These are phyloP conservation scores for Colletotrichum endophyticum DNA, from an alignment of 2,329 filamentous ascomycete species.

Conservation along the genomic window DNA sequence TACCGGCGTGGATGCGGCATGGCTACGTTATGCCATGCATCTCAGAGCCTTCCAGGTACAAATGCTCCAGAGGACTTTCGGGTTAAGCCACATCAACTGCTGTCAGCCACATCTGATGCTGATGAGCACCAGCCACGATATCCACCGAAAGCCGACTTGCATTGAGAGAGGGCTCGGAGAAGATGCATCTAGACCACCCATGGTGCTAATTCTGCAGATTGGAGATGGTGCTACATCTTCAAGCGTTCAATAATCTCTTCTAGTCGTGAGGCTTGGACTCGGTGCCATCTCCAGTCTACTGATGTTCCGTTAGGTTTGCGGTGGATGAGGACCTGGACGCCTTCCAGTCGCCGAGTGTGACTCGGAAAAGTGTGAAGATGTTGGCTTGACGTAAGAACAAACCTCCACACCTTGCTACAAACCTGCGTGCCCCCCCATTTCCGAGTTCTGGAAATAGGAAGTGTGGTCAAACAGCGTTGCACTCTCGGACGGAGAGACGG, in stretches of 20 bases:
- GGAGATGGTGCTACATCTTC: background rate
- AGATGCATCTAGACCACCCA: background rate
- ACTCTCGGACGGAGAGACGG: background rate
- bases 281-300: background rate
- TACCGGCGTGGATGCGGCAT: background rate
- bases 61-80: background rate
- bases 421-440: background rate
- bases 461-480: background rate
- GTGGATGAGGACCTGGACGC: background rate
- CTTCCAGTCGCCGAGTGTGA: background rate
- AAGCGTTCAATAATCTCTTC: background rate
- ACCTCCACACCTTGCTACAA: background rate
- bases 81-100: background rate
- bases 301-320: background rate
- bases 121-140: background rate
- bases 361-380: background rate
- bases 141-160: background rate
- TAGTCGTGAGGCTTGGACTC: background rate
- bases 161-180: background rate
- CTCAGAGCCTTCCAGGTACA: background rate
- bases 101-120: background rate
- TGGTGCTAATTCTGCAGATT: background rate
- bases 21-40: background rate
- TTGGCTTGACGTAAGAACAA: background rate
- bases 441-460: background rate